Conservation (phyloP, 805 yeast genomes). For the Blastobotrys robertii region DNA sequence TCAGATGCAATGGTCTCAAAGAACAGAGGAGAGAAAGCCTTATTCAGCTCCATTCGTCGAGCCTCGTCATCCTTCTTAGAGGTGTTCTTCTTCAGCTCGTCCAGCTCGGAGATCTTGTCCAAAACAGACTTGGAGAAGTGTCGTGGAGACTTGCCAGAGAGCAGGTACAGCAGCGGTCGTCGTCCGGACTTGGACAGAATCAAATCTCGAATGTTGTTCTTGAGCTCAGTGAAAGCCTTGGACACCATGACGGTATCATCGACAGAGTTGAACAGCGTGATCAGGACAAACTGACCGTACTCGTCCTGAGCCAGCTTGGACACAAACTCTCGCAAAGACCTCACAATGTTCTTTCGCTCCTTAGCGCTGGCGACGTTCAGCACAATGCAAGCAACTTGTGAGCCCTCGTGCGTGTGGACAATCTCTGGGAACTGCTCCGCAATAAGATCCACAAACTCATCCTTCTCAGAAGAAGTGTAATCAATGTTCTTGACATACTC, state of each 20-base stretch:
- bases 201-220: conserved; percentile 40
- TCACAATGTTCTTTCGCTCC: conserved; percentile 75
- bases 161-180: conserved; percentile 76
- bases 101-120: conserved; percentile 50
- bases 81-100: conserved; percentile 53
- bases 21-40: conserved; percentile 55
- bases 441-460: conserved; percentile 73
- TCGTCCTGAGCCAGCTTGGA: conserved; percentile 71
- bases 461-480: conserved; percentile 44
- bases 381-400: conserved; percentile 77
- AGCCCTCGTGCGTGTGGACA: conserved; percentile 91
- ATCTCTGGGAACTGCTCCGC: conserved; percentile 87
- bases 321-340: conserved; percentile 66
- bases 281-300: conserved; percentile 73
- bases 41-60: conserved; percentile 62
- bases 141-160: conserved; percentile 70
- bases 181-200: conserved; percentile 69
- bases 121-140: conserved; percentile 65
- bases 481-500: conserved; percentile 71
- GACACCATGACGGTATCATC: conserved; percentile 84
- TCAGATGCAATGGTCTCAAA: conserved; percentile 44
- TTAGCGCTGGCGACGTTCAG: conserved; percentile 82
- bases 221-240: conserved; percentile 62
- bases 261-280: conserved; percentile 69
- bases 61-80: conserved; percentile 77